Percentiles rank a stretch among this genome's conserved stretches.
phyloP scores from a whole-genome alignment of 2,329 filamentous ascomycete species.

The Diaporthe longicolla region DNA sequence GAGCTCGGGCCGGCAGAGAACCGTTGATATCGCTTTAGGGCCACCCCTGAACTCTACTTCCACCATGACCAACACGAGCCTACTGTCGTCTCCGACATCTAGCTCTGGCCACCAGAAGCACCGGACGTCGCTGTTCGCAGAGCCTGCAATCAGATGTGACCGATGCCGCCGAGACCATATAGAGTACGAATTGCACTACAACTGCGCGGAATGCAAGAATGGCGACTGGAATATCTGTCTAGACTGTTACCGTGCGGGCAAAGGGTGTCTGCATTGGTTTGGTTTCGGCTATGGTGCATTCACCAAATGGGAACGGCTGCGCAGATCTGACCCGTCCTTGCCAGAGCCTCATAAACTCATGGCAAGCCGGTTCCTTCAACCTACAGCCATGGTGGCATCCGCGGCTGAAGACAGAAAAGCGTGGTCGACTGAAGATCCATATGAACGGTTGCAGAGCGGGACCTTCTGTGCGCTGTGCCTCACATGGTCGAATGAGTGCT shows the following conservation, averaged over 20 bases:
- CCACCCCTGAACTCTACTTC: slow-evolving; percentile 39
- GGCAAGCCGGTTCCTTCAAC: slow-evolving; percentile 69
- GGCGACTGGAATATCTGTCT: slow-evolving; percentile 86
- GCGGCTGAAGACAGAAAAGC: slow-evolving; percentile 69
- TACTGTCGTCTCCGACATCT: slow-evolving; percentile 32
- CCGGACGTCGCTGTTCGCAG: slow-evolving; percentile 69
- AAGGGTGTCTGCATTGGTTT: slow-evolving; percentile 88
- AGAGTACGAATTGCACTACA: slow-evolving; percentile 89
- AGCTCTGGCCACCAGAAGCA: slow-evolving; percentile 56
- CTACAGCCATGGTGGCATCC: slow-evolving; percentile 60
- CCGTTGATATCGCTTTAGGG: slow-evolving; percentile 47
- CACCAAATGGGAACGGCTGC: slow-evolving; percentile 73
- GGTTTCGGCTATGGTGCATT: slow-evolving; percentile 85
- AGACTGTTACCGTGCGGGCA: slow-evolving; percentile 81
- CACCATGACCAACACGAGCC: slow-evolving; percentile 2
- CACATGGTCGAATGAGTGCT: slow-evolving; percentile 83
- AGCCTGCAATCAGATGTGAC: slow-evolving; percentile 82
- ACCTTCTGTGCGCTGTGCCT: slow-evolving; percentile 87
- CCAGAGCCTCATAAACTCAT: slow-evolving; percentile 71
- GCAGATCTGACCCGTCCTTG: slow-evolving; percentile 56
- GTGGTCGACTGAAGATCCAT: slow-evolving; percentile 77
- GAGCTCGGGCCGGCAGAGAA: slow-evolving; percentile 41
- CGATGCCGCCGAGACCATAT: slow-evolving; percentile 80
- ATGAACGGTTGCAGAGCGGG: slow-evolving; percentile 78
- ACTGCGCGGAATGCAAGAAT: slow-evolving; percentile 78